Base-by-base conservation (phyloP, 1,139 yeast species). In the Kodamaea derodonti region DNA sequence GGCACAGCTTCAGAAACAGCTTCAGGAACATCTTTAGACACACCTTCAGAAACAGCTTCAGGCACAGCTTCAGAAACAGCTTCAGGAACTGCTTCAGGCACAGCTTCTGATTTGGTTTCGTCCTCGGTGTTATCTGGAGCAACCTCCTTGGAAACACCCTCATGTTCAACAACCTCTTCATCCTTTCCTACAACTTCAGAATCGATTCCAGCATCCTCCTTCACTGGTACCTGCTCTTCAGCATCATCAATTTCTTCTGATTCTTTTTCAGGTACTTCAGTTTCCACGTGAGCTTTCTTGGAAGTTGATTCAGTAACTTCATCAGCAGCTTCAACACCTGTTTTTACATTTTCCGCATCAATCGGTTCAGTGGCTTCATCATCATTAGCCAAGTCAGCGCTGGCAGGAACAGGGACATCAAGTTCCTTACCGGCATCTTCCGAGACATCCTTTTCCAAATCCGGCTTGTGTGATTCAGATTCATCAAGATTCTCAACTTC, bases 1-100 rank as follows among this genome's bases (percentile, higher is more conserved):
- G 38, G 37, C 16, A 39, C 43, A 27, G 37, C 38, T 24, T 41
- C 46, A 23, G 43, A 35, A 18, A 38, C 44, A 24, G 42, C 35
- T 12, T 38, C 35, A 32, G 38, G 39, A 13, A 36, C 44, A 14
- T 41, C 47, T 25, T 41, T 42, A 16, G 43, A 35, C 20, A 38
- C 44, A 24, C 42, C 35, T 12, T 34, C 35, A n/a, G 35, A 2
- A 33, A n/a, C n/a, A n/a, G n/a, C n/a, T n/a, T n/a, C n/a, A n/a
- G n/a, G n/a, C n/a, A n/a, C 30, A 17, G 35, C 41, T 5, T 34
- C 35, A n/a, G 35, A 2, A 33, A n/a, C n/a, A n/a, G n/a, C n/a
- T n/a, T n/a, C n/a, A n/a, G n/a, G n/a, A n/a, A n/a, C 30, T 20
- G 35, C 41, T 5, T 35, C 40, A 7, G 30, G 29, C 6, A 32